Conservation (phyloP, 2,329 filamentous ascomycete species). For the Graphilbum sp. region DNA sequence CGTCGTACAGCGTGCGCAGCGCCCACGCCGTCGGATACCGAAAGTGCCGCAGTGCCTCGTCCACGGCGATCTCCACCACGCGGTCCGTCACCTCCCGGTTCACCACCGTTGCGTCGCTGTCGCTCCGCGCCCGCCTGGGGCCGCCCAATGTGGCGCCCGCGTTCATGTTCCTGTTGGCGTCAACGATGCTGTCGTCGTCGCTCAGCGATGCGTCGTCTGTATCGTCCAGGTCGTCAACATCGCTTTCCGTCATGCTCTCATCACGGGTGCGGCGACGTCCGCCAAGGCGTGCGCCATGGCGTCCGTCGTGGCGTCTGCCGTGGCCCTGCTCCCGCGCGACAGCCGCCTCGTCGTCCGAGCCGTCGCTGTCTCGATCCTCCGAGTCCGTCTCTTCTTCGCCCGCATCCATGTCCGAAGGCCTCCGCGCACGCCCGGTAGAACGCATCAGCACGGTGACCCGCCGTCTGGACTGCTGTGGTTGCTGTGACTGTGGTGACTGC, state of each 20-base stretch:
- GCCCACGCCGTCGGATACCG: conserved; percentile 48
- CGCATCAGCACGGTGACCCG: no score
- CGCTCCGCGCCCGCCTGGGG: conserved; percentile 7
- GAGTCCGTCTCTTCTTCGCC: neutral
- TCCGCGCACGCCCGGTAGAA: no score
- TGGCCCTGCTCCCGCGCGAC: no score
- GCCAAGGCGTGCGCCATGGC: no score
- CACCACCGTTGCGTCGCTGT: conserved; percentile 11
- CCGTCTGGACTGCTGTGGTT: no score
- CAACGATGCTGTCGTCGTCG: neutral
- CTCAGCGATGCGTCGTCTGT: neutral
- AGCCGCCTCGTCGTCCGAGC: no score
- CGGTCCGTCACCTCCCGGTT: conserved; percentile 31
- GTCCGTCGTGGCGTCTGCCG: no score
- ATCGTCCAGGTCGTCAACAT: conserved; percentile 3
- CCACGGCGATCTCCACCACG: conserved; percentile 40
- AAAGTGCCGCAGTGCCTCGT: conserved; percentile 37
- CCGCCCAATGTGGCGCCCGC: no score
- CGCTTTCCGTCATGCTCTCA: no score
- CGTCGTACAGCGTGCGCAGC: conserved; percentile 42
- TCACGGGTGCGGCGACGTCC: no score
- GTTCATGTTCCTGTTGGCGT: neutral
- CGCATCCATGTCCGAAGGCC: neutral
- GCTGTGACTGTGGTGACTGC: no score
- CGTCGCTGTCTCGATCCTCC: no score